A percentile compares a stretch with the other conserved stretches of the same genome.
Conservation (phyloP, 1,139 yeast species). For the Yamadazyma oceani region DNA sequence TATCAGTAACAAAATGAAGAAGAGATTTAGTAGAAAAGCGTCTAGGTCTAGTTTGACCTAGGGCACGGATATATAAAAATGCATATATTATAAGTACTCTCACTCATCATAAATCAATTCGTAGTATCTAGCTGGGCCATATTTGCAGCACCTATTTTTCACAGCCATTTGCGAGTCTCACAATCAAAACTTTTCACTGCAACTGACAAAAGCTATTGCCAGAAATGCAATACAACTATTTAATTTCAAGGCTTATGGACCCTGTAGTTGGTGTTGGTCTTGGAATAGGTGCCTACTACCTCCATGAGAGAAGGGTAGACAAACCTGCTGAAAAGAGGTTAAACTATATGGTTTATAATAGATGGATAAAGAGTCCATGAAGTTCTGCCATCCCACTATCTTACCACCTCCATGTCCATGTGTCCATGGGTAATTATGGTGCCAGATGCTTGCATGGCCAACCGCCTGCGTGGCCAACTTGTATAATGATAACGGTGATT, state of each 20-base stretch:
- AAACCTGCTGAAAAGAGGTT: conserved; percentile 58
- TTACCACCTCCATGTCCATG: too few relatives aligned
- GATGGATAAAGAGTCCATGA: conserved; percentile 1
- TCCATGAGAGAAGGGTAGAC: conserved; percentile 56
- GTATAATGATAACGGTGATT: not conserved
- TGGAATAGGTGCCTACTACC: conserved; percentile 60
- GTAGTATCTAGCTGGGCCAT: too few relatives aligned
- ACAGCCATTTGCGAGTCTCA: too few relatives aligned
- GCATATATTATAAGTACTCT: too few relatives aligned
- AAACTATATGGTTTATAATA: conserved; percentile 40
- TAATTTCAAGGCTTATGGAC: conserved; percentile 45
- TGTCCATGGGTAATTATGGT: too few relatives aligned
- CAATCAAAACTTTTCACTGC: too few relatives aligned
- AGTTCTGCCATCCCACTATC: too few relatives aligned
- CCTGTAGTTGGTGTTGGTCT: conserved; percentile 59
- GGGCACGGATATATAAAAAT: not conserved
- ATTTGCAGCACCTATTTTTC: too few relatives aligned
- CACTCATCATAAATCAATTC: too few relatives aligned
- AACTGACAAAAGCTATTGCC: too few relatives aligned
- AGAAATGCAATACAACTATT: conserved; percentile 38
- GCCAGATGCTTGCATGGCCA: too few relatives aligned
- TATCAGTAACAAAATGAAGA: conserved; percentile 51
- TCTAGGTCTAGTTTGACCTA: conserved; percentile 10
- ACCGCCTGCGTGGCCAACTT: not conserved
- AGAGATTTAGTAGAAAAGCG: conserved; percentile 32